Evolutionary conservation across 176 grass and related monocot species (phyloP).

Genomic region (Rhynchospora tenuis): DNA sequence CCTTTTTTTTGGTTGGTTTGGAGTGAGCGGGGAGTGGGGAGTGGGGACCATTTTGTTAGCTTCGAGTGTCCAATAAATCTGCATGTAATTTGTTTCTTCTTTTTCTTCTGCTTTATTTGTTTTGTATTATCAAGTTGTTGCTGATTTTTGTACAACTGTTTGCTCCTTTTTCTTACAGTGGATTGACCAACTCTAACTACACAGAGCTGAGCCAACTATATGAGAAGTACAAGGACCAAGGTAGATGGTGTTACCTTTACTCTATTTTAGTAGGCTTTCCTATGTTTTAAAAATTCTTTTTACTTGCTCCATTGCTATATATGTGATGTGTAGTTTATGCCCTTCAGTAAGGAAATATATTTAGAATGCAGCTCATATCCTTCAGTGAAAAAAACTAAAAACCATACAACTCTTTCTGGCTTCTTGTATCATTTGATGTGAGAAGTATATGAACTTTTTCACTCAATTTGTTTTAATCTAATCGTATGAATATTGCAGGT

Average conservation of each 20-base stretch:
- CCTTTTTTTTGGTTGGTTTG: not conserved
- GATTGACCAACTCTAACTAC: slow-evolving; percentile 78
- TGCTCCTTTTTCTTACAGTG: slow-evolving; percentile 31
- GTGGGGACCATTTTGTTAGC: not conserved
- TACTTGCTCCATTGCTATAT: not conserved
- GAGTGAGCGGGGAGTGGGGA: not conserved
- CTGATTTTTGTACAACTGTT: not conserved
- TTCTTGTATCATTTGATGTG: slow-evolving; percentile 8
- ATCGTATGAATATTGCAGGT: slow-evolving; percentile 27
- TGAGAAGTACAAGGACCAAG: slow-evolving; percentile 63
- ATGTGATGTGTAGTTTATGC: not conserved
- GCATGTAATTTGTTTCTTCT: not conserved
- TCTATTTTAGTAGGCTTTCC: not conserved
- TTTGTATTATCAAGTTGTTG: not conserved
- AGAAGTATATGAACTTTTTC: not conserved
- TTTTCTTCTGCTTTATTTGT: not conserved
- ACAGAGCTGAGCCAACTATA: slow-evolving; percentile 58
- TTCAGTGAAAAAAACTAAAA: not conserved
- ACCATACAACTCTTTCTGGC: not conserved
- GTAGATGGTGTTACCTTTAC: slow-evolving; percentile 20
- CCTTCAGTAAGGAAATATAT: not conserved
- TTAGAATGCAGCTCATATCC: too few species aligned
- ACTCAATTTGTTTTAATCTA: not conserved
- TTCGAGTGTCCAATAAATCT: not conserved
- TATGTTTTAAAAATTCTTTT: not conserved